Conservation (phyloP, 1,139 yeast species). For the Zygoascus meyerae region DNA sequence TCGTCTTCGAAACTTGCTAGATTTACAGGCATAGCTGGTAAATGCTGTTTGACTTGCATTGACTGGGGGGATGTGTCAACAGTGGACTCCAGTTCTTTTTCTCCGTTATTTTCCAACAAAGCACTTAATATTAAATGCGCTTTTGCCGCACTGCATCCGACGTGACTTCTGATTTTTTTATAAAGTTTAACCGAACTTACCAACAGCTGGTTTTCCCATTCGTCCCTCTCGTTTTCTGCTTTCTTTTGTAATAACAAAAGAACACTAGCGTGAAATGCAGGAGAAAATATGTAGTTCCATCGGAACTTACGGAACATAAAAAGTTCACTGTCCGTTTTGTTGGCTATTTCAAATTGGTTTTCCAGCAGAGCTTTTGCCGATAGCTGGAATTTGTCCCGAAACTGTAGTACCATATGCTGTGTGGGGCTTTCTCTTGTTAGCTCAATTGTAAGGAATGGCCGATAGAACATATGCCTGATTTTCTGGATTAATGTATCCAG, state of each 20-base stretch:
- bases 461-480: conserved; percentile 13
- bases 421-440: conserved; percentile 1
- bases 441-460: conserved; percentile 13
- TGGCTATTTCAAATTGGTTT: conserved; percentile 16
- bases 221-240: conserved; percentile 6
- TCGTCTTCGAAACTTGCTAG: conserved; percentile 13
- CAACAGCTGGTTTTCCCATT: conserved; percentile 11
- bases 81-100: conserved; percentile 5
- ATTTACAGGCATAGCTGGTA: conserved; percentile 14
- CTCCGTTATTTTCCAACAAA: conserved; percentile 12
- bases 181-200: conserved; percentile 13
- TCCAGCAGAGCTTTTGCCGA: conserved; percentile 15
- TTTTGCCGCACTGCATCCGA: conserved; percentile 18
- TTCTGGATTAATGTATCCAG: conserved; percentile 16
- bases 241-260: conserved; percentile 13
- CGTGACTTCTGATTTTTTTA: conserved; percentile 12
- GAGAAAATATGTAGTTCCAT: conserved; percentile 17
- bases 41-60: not conserved
- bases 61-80: not conserved
- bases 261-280: conserved; percentile 17
- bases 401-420: conserved; percentile 3
- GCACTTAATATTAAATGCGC: conserved; percentile 15
- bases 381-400: conserved; percentile 12
- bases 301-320: conserved; percentile 14
- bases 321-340: conserved; percentile 10